Conservation (phyloP, 2,329 filamentous ascomycete genomes). For the Paracoccidioides brasiliensis region DNA sequence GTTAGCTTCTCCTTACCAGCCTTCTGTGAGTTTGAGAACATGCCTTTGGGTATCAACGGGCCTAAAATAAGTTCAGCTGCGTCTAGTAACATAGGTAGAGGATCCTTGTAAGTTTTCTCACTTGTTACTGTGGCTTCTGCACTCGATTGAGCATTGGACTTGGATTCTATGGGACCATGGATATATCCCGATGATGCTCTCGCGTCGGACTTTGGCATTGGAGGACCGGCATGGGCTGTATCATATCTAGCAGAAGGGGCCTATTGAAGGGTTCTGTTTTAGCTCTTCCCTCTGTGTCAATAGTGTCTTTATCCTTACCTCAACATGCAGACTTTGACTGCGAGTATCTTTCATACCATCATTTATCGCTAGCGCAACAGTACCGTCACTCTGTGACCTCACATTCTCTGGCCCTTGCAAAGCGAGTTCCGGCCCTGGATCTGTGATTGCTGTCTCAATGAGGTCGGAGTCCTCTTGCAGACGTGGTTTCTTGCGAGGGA, state of each 20-base stretch:
- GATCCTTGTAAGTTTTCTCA: not conserved
- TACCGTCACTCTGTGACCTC: not conserved
- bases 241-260: not conserved
- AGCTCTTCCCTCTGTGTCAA: not conserved
- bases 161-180: not conserved
- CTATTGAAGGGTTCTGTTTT: not conserved
- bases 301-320: not conserved
- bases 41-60: conserved; percentile 1
- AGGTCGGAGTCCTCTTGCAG: no score
- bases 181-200: not conserved
- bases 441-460: no score
- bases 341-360: not conserved
- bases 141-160: not conserved
- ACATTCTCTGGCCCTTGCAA: not conserved
- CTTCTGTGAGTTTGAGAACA: not conserved
- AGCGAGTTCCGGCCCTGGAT: no score
- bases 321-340: not conserved
- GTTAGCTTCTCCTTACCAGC: not conserved
- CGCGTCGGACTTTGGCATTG: not conserved
- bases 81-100: not conserved
- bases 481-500: no score
- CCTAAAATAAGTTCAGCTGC: conserved; percentile 1
- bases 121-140: not conserved
- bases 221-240: not conserved
- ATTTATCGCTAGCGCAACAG: not conserved